phyloP scores from a whole-genome alignment of 371 early-diverging fungal genomes.

The Mucor velutinosus region DNA sequence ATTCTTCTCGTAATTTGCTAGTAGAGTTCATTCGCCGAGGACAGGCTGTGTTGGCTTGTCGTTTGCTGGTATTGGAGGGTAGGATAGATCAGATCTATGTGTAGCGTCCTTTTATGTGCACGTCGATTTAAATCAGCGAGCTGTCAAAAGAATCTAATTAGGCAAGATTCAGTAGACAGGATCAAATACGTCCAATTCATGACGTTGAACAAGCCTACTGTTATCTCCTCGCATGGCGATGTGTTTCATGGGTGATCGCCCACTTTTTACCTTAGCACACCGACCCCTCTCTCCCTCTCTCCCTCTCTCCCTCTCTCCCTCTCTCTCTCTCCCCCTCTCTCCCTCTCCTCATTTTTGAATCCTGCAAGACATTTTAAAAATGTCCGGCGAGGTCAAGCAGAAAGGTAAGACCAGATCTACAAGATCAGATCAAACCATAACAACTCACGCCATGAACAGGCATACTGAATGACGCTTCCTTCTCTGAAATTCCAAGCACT shows the following conservation, averaged over 20 bases:
- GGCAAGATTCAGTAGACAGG: neutral
- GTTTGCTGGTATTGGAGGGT: neutral
- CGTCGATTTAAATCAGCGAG: neutral
- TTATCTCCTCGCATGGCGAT: neutral
- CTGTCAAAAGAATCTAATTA: neutral
- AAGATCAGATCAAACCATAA: neutral
- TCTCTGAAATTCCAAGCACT: neutral
- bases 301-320: no score
- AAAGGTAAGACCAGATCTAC: neutral
- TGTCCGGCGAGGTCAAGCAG: neutral
- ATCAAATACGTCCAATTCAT: neutral
- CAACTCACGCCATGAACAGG: neutral
- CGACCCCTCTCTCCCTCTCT: neutral
- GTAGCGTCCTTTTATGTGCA: neutral
- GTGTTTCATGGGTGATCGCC: neutral
- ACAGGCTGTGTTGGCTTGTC: neutral
- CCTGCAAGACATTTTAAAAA: neutral
- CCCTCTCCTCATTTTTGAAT: neutral
- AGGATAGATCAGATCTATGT: neutral
- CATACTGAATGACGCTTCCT: neutral
- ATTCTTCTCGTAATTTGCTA: neutral
- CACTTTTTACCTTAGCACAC: neutral
- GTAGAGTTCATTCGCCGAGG: no score
- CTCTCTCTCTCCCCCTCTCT: neutral
- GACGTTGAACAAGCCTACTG: neutral